Evolutionary conservation across 495 filamentous ascomycete species (phyloP).

Genomic region (Penicillium atrosanguineum): DNA sequence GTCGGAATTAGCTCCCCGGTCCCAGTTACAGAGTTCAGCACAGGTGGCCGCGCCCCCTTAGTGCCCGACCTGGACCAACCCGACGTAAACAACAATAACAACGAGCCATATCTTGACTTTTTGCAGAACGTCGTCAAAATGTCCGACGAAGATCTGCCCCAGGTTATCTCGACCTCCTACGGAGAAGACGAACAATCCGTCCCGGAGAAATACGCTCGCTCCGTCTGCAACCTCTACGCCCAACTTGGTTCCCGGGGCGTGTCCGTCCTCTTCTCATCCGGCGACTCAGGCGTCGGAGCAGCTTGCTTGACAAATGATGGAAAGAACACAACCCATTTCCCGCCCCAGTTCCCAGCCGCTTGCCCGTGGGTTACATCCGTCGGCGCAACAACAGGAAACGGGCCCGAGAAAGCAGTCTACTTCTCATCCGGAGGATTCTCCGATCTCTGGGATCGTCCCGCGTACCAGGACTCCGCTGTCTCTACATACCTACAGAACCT

Average conservation of each 20-base stretch:
- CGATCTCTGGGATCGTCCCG: conserved; percentile 58
- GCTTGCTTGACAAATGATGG: conserved; percentile 66
- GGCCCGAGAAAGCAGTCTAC: conserved; percentile 56
- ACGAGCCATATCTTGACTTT: conserved; percentile 76
- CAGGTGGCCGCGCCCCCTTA: conserved; percentile 60
- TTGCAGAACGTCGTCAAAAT: conserved; percentile 58
- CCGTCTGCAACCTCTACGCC: conserved; percentile 67
- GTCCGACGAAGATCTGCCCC: conserved; percentile 57
- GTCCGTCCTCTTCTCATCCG: conserved; percentile 67
- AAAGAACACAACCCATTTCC: conserved; percentile 62
- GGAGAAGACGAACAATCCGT: conserved; percentile 80
- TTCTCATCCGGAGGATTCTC: conserved; percentile 70
- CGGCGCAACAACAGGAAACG: conserved; percentile 58
- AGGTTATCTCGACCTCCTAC: conserved; percentile 76
- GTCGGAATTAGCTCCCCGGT: conserved; percentile 56
- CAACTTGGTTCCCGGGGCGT: conserved; percentile 76
- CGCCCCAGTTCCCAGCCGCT: conserved; percentile 65
- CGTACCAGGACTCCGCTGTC: conserved; percentile 61
- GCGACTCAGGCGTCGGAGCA: conserved; percentile 69
- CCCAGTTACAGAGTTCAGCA: conserved; percentile 65
- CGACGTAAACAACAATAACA: conserved; percentile 50
- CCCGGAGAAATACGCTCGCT: conserved; percentile 61
- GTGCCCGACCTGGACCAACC: conserved; percentile 62
- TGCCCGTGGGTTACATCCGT: conserved; percentile 76
- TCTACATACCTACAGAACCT: conserved; percentile 51